A percentile compares a stretch with the other conserved stretches of the same genome.
Evolutionary conservation across 257 asterid genomes (phyloP).

Genomic region (Rhazya stricta): DNA sequence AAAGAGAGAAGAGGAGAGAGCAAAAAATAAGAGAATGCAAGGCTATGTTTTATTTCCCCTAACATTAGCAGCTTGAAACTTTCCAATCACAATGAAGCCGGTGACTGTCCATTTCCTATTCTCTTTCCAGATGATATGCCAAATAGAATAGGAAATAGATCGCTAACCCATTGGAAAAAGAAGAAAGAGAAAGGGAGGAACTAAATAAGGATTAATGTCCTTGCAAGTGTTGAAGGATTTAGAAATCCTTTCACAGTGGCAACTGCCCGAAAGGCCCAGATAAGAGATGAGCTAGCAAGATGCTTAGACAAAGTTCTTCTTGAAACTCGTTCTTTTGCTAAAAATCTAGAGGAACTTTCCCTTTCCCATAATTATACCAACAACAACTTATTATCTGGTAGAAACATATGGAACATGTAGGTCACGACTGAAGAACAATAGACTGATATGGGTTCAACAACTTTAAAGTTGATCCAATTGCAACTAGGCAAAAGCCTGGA

Average conservation of each 20-base stretch:
- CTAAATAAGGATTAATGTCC: not conserved
- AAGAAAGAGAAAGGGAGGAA: not conserved
- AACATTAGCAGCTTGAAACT: not conserved
- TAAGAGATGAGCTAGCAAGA: not conserved
- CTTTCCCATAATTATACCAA: not conserved
- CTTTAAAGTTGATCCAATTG: not conserved
- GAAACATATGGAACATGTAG: not conserved
- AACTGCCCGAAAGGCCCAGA: not conserved
- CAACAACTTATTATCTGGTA: not conserved
- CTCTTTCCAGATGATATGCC: not conserved
- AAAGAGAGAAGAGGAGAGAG: not conserved
- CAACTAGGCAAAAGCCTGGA: conserved; percentile 9
- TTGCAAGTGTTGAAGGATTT: not conserved
- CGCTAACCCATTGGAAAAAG: no score
- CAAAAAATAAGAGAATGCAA: no score
- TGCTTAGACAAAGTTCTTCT: not conserved
- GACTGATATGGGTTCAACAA: not conserved
- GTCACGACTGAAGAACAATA: conserved; percentile 1
- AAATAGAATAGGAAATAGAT: not conserved
- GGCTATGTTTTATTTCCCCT: not conserved
- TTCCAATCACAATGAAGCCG: conserved; percentile 1
- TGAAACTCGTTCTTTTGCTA: not conserved
- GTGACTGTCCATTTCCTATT: no score
- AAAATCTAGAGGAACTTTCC: not conserved
- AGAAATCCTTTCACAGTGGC: not conserved